Base-by-base conservation (phyloP, 2,329 filamentous ascomycete species). In the Cercospora zeae-maydis region DNA sequence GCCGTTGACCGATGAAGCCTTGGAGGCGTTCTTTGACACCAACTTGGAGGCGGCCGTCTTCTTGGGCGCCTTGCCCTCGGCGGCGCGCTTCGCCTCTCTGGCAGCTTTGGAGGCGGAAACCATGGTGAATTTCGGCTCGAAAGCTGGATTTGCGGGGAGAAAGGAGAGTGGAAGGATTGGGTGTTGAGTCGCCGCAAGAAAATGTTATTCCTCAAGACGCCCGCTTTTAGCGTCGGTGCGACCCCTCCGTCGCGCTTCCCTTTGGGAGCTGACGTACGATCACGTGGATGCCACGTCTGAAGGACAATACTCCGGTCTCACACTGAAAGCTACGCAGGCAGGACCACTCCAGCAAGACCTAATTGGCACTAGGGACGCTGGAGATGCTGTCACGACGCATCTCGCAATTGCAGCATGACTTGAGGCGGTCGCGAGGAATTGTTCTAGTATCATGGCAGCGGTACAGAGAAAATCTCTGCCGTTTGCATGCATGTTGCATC, bases 1-100 rank as follows among this genome's bases (percentile, higher is more conserved):
- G 72, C 88, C 89, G 73, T 88, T 86, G 59, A 87, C 84, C 10
- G 88, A 90, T 42, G 84, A 86, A 66, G 77, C 79, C 78, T 88
- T 88, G 63, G 85, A 86, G 62, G 82, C 83, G 65, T 83, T 82
- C 80, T 91, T 89, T 73, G 85, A 86, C 62, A 82, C 83, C 65
- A 83, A 80, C 80, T 90, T 89, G 75, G 89, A 90, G 71, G 88
- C 85, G 67, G 87, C 84, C 21, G 88, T 88, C 85, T 93, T 85
- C 74, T 89, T 85, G 81, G 91, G 89, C 71, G 88, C 86, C 75
- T 85, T 85, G 77, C 89, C 90, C 55, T 90, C 83, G 63, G 83
- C 83, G 73, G 78, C 85, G 75, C 83, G 83, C 81, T 88, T 88
- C 70, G 86, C 86, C 78, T 87, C 76, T 75, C 86, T 85, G 75